Percentiles rank a stretch among this genome's conserved stretches.
Evolutionary conservation across 2,329 filamentous ascomycete genomes (phyloP).

Genomic region (Diaporthe aspalathi): DNA sequence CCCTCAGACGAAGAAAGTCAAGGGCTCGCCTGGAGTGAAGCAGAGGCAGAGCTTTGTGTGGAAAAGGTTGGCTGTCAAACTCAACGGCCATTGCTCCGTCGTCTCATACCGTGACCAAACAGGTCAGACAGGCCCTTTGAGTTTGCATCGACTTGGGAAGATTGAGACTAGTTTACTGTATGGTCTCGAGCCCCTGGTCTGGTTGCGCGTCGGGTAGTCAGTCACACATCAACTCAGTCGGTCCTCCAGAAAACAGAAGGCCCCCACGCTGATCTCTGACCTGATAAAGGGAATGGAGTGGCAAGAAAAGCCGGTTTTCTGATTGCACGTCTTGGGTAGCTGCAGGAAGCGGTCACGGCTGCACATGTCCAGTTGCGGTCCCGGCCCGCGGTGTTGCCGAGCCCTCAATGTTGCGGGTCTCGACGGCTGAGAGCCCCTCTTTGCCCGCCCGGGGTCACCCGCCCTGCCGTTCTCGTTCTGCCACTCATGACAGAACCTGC

Average conservation of each 20-base stretch:
- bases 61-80: background rate
- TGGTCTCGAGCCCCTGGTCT: slow-evolving; percentile 3
- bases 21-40: background rate
- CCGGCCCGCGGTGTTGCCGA: background rate
- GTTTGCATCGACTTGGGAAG: background rate
- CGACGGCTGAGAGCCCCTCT: slow-evolving; percentile 21
- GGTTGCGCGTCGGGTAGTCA: slow-evolving; percentile 21
- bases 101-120: too few species aligned
- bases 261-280: background rate
- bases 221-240: background rate
- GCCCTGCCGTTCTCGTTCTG: too few species aligned
- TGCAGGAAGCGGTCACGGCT: background rate
- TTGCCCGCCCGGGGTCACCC: slow-evolving; percentile 12
- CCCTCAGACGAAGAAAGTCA: background rate
- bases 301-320: slow-evolving; percentile 11
- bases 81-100: background rate
- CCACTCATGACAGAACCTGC: background rate
- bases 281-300: slow-evolving; percentile 1
- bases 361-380: background rate
- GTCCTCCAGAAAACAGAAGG: background rate
- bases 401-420: slow-evolving; percentile 21
- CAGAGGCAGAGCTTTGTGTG: too few species aligned
- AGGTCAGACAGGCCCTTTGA: too few species aligned
- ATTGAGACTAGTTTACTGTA: too few species aligned
- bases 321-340: background rate